Evolutionary conservation across 192 early-diverging fungal species (phyloP), one percentile per base, ranked within the genome.

Genomic region (Backusella morwellensis): DNA sequence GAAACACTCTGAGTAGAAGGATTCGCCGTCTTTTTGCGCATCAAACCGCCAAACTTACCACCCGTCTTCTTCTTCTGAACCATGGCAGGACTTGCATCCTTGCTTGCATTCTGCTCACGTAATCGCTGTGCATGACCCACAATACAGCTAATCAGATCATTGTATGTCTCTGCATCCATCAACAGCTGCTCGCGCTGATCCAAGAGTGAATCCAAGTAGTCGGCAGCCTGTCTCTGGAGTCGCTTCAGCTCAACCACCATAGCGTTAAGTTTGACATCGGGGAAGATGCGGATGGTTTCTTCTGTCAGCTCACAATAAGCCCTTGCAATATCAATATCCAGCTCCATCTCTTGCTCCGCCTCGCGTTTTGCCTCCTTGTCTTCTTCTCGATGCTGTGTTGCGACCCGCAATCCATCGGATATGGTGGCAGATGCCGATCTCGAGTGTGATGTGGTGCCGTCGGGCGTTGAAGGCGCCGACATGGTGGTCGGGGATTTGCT

Each of bases 81-180:
- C 80, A 82, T 82, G 4, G 80, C 80, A 15, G 80, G 80, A 68
- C 76, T 82, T 32, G 73, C 76, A 68, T 82, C 80, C 32, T 82
- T 82, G 14, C 29, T 68, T 21, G 52, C 73, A 72, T 72, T 68
- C 3, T 82, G 80, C 34, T 81, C 80, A 19, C 80, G 72, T 36
- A 82, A 66, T 47, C 78, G 77, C 59, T 88, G 87, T 6, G 89
- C 89, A 52, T 88, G 86, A 36, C 87, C 89, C 6, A 90, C 87
- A n/a, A 90, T 79, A 29, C 87, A 88, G 21, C 81, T 85, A 54
- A 90, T 90, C 78, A 90, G 79, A 67, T 88, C 85, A 44, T 90
- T 90, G 70, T 88, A 90, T 14, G 86, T 87, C 44, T 90, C 89
- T 23, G 87, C 86, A 66, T 90, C 89, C 89, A 90, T 90, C 54